Base-by-base conservation (phyloP, 1,139 yeast genomes). In the Geotrichum fermentans region DNA sequence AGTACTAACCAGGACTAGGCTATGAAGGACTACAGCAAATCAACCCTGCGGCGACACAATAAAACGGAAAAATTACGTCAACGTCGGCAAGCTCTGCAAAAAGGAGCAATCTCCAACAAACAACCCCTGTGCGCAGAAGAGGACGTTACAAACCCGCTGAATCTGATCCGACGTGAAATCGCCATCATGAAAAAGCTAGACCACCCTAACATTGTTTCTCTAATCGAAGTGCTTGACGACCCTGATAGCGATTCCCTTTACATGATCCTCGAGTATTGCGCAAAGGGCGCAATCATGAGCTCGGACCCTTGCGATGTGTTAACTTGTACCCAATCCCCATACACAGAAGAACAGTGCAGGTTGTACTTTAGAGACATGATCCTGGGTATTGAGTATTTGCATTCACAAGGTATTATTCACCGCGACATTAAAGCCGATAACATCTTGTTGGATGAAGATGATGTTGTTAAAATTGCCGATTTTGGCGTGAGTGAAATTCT, bases 371-470 rank as follows among this genome's bases (percentile, higher is more conserved):
- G 96, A 55, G 97, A 92, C 60, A 89, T 92, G 46, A 74, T 92
- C 7, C 73, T 88, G 29, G 98, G 97, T 0, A 73, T 92, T 39
- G 97, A 92, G 65, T 92, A 90, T 67, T 68, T 92, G 56, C 98
- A 92, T 68, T 75, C 85, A 53, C 96, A 88, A 63, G 97, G 97
- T 1, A 87, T 92, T 43, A 85, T 92, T 16, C 98, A 92, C 66
- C 77, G 97, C 54, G 98, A 92, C 66, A 90, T 92, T 55, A 92
- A 92, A 65, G 96, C 97, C 1, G 97, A 96, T 13, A 92, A 92
- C 62, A 70, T 92, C 44, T 71, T 92, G 48, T 81, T 90, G 1
- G 77, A 84, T 32, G 75, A 78, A 11, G 84, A 85, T 58, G 81
- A 83, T 52, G 77, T 80, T 13, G 95, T 92, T 21, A 92, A 92